phyloP scores from a whole-genome alignment of 257 asterid genomes.

The Mentha longifolia region DNA sequence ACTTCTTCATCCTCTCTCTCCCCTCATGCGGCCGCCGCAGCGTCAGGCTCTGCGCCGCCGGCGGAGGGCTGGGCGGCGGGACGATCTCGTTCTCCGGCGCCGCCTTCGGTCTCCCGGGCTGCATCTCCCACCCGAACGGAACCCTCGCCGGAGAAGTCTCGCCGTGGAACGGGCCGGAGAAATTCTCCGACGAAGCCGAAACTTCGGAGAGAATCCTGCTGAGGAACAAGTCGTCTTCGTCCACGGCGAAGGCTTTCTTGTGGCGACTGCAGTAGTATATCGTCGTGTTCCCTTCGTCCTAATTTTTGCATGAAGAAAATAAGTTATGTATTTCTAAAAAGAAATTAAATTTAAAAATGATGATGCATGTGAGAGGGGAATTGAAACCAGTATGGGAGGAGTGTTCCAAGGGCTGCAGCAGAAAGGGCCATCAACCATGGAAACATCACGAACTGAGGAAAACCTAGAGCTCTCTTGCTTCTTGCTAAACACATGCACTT shows the following conservation, averaged over 20 bases:
- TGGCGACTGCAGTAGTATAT: constrained; percentile 53
- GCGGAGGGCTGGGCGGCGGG: constrained; percentile 55
- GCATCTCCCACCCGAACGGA: constrained; percentile 54
- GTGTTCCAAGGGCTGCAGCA: constrained; percentile 60
- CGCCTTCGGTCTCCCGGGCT: constrained; percentile 50
- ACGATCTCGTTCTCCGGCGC: constrained; percentile 37
- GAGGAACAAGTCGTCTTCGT: constrained; percentile 43
- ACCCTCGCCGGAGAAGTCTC: constrained; percentile 32
- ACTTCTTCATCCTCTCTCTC: constrained; percentile 19
- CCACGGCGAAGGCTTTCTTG: constrained; percentile 50
- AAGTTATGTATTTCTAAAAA: too few species aligned
- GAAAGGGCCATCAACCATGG: constrained; percentile 41
- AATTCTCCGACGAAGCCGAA: constrained; percentile 46
- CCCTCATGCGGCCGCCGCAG: constrained; percentile 32
- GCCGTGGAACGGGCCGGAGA: constrained; percentile 38
- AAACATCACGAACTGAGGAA: constrained; percentile 38
- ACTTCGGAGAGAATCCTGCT: constrained; percentile 48
- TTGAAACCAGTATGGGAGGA: constrained; percentile 55
- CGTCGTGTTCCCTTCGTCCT: constrained; percentile 58
- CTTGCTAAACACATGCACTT: constrained; percentile 12
- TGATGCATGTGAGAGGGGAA: neutral
- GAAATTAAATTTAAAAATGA: neutral
- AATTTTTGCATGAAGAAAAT: too few species aligned
- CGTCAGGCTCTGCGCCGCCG: constrained; percentile 45
- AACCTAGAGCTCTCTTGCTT: constrained; percentile 37